Percentiles rank a stretch among this genome's conserved stretches.
phyloP scores from a whole-genome alignment of 768 basidiomycete species.

The Leccinum disarticulatum region DNA sequence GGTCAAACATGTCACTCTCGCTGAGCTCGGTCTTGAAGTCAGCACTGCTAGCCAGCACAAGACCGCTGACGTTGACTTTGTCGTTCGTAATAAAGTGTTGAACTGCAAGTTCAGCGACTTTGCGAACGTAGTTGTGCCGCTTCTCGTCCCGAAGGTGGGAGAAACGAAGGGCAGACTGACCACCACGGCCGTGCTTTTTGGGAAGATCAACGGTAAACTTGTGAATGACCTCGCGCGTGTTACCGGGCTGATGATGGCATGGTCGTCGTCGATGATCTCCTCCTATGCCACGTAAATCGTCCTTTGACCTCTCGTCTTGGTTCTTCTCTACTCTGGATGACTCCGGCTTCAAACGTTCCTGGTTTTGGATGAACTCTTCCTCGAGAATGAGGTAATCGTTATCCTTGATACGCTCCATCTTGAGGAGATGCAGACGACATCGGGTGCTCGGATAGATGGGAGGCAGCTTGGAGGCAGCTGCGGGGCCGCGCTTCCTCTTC shows the following conservation, averaged over 20 bases:
- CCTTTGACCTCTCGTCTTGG: constrained; percentile 89
- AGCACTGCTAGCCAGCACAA: constrained; percentile 95
- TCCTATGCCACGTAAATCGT: no score
- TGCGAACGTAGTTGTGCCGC: constrained; percentile 99
- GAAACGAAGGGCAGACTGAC: constrained; percentile 99
- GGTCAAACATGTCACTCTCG: constrained; percentile 96
- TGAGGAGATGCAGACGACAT: constrained; percentile 91
- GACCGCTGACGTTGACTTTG: constrained; percentile 96
- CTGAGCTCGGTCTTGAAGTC: constrained; percentile 99
- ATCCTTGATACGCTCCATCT: constrained; percentile 97
- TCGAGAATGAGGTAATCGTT: constrained; percentile 96
- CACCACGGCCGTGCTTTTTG: constrained; percentile 99
- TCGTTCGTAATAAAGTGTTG: constrained; percentile 98
- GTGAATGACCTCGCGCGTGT: constrained; percentile 95
- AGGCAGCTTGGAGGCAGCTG: constrained; percentile 87
- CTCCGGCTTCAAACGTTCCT: constrained; percentile 87
- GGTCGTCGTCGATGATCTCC: no score
- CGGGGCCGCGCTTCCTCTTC: constrained; percentile 93
- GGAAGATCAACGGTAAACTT: constrained; percentile 99
- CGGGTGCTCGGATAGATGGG: constrained; percentile 92
- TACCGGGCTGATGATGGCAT: no score
- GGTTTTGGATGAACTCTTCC: constrained; percentile 92
- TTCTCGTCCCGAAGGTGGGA: constrained; percentile 99
- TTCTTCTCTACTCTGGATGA: constrained; percentile 90
- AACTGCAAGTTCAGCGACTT: constrained; percentile 95